Evolutionary conservation across 2,329 filamentous ascomycete species (phyloP), one percentile per base, ranked within the genome.

Genomic region (Trichoderma cornu-damae): DNA sequence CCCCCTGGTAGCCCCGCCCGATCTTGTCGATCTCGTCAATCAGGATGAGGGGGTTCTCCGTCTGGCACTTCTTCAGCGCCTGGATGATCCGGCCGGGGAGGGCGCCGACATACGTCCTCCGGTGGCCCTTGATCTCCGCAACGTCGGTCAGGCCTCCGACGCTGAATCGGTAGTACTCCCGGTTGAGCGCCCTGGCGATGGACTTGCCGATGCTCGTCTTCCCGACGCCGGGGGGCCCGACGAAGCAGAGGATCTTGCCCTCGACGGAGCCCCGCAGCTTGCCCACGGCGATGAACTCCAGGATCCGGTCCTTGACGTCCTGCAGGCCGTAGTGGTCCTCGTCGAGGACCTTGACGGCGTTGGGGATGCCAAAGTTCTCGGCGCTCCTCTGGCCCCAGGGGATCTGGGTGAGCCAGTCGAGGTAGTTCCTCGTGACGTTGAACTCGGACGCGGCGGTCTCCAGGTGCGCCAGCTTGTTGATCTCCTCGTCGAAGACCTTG

Each of bases 1-100:
- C 94, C 24, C 94, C 94, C 74, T 97, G 94, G 69, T 96, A 94
- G 4, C 94, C 94, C 58, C 91, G 86, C 30, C 94, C 94, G 69
- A 99, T 96, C 77, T 99, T 99, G 79, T 99, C 94, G 59, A 99
- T 86, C 70, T 99, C 94, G 69, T 99, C 94, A 63, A 99, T 97
- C 62, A 99, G 76, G 50, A 99, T 91, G 28, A 99, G 79, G 26
- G 94, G 94, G 71, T 99, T 99, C 74, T 99, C 95, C 0, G 94
- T 99, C 75, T 97, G 92, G 70, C 93, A 97, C 74, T 99, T 99
- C 80, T 99, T 99, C 67, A 99, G 77, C 1, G 94, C 94, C 73
- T 99, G 95, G 61, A 99, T 97, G 69, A 99, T 96, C 59, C 95
- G 89, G 50, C 94, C 95, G 3, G 94, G 94, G 34, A 99, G 77